These are phyloP conservation scores for Talaromyces proteolyticus DNA, from an alignment of 495 filamentous ascomycete genomes.

Conservation along the genomic window DNA sequence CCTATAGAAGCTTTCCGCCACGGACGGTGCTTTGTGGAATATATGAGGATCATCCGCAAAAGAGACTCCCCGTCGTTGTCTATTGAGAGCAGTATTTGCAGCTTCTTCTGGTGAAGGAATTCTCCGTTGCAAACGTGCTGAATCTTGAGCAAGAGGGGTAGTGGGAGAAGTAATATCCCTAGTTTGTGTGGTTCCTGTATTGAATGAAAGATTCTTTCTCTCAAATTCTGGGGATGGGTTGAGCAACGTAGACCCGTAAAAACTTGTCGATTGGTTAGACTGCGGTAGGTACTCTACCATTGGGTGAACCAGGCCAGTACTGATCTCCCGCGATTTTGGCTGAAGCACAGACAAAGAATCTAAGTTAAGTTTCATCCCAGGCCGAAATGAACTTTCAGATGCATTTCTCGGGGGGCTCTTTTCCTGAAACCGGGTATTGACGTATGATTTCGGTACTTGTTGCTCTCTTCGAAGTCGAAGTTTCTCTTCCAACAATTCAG, in stretches of 20 bases:
- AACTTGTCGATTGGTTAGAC: neutral
- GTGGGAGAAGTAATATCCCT: neutral
- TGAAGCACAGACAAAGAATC: neutral
- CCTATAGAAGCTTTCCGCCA: no score
- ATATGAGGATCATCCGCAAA: slow-evolving; percentile 14
- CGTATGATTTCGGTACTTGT: neutral
- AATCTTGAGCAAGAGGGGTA: neutral
- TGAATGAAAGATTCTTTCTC: neutral
- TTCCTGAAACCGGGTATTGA: neutral
- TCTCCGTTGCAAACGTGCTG: neutral
- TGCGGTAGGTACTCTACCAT: neutral
- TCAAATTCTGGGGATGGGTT: neutral
- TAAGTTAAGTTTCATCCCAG: neutral
- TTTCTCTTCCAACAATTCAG: slow-evolving; percentile 29
- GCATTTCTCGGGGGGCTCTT: neutral
- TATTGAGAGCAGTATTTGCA: slow-evolving; percentile 1
- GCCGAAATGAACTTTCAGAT: neutral
- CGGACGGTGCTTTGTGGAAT: neutral
- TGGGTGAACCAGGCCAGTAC: neutral
- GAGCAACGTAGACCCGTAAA: no score
- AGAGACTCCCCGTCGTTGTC: slow-evolving; percentile 20
- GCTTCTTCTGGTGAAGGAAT: neutral
- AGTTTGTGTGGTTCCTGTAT: neutral
- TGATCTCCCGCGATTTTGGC: neutral
- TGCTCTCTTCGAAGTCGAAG: slow-evolving; percentile 5